Evolutionary conservation across 768 basidiomycete genomes (phyloP), one percentile per base, ranked within the genome.

Genomic region (Infundibulicybe gibba): DNA sequence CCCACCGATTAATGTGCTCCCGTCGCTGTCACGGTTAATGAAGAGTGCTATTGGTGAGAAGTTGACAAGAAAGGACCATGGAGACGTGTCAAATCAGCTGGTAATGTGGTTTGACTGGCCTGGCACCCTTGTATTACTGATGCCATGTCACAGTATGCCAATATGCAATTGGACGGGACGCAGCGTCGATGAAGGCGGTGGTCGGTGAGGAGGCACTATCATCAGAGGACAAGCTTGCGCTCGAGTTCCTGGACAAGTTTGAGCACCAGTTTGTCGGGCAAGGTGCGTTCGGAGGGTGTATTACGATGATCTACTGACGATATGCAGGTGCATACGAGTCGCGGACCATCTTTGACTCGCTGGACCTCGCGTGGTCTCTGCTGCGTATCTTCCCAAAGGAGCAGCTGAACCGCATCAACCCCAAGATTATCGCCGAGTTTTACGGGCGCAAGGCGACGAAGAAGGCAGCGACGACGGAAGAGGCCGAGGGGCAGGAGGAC

Each of bases 41-140:
- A 99, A 99, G 85, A 92, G 89, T 58, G 97, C 97, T 54, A 97
- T 98, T 68, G 97, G 97, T 54, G 95, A 97, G 71, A 83, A 90
- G 69, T 75, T 98, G 62, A 98, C 97, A 49, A 79, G 97, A 65
- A 95, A 95, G 71, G 97, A 99, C 69, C 97, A 98, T 65, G 90
- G 94, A 60, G 97, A 99, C 69, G 97, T 99, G 32, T 98, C 97
- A 12, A 99, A 99, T 75, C 95, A 97, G 72, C 72, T 97, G 75
- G 93, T 91, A 57, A 47, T 52, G 47, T 53, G 40, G 51, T 48
- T 44, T 32, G n/a, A 15, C 15, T 19, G 15, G 33, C 10, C n/a
- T 37, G 6, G 15, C 19, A 32, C 41, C 15, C 32, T 17, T 31
- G 33, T 33, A 32, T 47, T 54, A 8, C 34, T 49, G 42, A 40